A percentile compares a stretch with the other conserved stretches of the same genome.
Conservation (phyloP, 78 protist genomes). For the Anaeramoeba ignava region DNA sequence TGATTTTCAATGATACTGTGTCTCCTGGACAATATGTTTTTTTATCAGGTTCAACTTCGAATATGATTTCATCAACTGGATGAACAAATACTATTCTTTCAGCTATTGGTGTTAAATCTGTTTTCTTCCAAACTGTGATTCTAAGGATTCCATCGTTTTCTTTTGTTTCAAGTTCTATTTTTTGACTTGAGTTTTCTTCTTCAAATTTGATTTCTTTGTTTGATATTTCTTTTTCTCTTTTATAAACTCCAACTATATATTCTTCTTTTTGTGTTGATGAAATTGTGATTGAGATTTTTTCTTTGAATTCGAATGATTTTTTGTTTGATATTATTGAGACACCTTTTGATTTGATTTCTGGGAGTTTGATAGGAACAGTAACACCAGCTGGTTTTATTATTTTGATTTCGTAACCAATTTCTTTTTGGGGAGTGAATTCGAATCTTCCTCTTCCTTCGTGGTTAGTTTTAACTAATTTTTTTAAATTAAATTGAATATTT, state of each 20-base stretch:
- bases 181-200: background rate
- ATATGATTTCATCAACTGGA: background rate
- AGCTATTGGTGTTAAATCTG: background rate
- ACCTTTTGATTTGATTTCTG: background rate
- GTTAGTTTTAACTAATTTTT: too few relatives aligned
- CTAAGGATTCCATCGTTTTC: background rate
- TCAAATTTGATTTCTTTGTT: background rate
- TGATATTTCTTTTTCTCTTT: background rate
- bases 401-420: background rate
- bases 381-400: background rate
- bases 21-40: background rate
- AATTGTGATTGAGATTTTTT: background rate
- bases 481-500: too few relatives aligned
- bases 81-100: background rate
- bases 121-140: background rate
- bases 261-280: background rate
- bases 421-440: background rate
- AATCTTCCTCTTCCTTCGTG: constrained; percentile 6
- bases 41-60: background rate
- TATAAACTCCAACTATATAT: background rate
- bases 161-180: background rate
- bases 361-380: background rate
- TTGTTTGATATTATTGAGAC: background rate
- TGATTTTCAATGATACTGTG: background rate
- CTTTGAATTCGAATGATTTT: background rate